phyloP scores from a whole-genome alignment of 1,284 basidiomycete species.

The Tylopilus sp. region DNA sequence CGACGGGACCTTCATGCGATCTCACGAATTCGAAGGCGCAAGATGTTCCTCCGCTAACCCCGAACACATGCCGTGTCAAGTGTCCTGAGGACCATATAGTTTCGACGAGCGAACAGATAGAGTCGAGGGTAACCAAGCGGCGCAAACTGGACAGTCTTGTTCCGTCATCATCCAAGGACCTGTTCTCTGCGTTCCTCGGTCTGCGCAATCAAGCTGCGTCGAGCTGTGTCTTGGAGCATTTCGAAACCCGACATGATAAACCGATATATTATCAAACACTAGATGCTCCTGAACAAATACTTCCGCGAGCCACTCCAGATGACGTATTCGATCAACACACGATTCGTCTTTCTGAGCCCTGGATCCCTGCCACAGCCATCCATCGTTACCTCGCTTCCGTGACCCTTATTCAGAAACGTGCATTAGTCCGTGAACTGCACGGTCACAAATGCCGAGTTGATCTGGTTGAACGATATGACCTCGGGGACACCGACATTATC shows the following conservation, averaged over 20 bases:
- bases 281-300: conserved; percentile 13
- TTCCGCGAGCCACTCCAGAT: conserved; percentile 33
- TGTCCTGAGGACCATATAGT: not conserved
- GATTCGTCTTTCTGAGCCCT: conserved; percentile 39
- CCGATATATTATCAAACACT: conserved; percentile 10
- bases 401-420: conserved; percentile 61
- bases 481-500: conserved; percentile 54
- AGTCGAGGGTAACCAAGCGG: conserved; percentile 20
- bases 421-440: conserved; percentile 49
- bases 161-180: conserved; percentile 26
- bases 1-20: not conserved
- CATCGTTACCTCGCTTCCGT: conserved; percentile 69
- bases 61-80: not conserved
- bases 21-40: conserved; percentile 5
- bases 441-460: conserved; percentile 45
- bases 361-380: conserved; percentile 32
- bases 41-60: conserved; percentile 5
- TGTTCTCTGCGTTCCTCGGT: conserved; percentile 25
- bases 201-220: conserved; percentile 23
- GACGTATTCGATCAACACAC: conserved; percentile 50
- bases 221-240: conserved; percentile 8
- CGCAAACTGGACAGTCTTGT: conserved; percentile 28
- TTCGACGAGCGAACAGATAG: conserved; percentile 1
- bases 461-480: conserved; percentile 57
- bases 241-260: conserved; percentile 26